phyloP scores from a whole-genome alignment of 2,329 filamentous ascomycete genomes.

The Stylonectria norvegica region DNA sequence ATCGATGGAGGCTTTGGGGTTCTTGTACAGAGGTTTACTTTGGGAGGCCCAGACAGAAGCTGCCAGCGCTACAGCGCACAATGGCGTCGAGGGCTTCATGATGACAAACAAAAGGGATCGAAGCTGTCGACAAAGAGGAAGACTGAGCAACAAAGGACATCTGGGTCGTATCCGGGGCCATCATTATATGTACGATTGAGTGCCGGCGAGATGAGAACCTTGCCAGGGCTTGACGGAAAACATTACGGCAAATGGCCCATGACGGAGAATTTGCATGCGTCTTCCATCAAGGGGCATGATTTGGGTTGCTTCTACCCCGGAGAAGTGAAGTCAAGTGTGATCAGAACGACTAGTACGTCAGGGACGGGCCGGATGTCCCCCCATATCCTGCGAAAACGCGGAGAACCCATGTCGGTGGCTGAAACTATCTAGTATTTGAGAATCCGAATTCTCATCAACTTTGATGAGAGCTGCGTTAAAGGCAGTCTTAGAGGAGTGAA shows the following conservation, averaged over 20 bases:
- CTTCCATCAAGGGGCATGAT: neutral
- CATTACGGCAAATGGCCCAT: no score
- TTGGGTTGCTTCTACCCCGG: conserved; percentile 13
- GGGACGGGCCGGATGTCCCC: neutral
- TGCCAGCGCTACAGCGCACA: conserved; percentile 23
- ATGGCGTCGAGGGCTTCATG: conserved; percentile 30
- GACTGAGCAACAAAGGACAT: neutral
- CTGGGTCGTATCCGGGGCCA: no score
- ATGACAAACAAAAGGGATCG: conserved; percentile 6
- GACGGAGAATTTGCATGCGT: neutral
- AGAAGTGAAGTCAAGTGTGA: no score
- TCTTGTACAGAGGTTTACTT: conserved; percentile 53
- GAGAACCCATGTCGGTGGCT: conserved; percentile 13
- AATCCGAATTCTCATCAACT: no score
- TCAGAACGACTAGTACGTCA: no score
- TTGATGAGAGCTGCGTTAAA: no score
- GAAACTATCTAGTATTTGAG: no score
- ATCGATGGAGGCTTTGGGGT: conserved; percentile 59
- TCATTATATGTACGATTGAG: conserved; percentile 5
- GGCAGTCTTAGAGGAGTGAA: no score
- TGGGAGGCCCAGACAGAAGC: conserved; percentile 25
- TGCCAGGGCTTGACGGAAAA: no score
- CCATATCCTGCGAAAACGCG: conserved; percentile 15
- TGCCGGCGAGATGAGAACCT: neutral
- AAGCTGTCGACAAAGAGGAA: conserved; percentile 7